Conservation (phyloP, 2,329 filamentous ascomycete species). For the Dothistroma pini region DNA sequence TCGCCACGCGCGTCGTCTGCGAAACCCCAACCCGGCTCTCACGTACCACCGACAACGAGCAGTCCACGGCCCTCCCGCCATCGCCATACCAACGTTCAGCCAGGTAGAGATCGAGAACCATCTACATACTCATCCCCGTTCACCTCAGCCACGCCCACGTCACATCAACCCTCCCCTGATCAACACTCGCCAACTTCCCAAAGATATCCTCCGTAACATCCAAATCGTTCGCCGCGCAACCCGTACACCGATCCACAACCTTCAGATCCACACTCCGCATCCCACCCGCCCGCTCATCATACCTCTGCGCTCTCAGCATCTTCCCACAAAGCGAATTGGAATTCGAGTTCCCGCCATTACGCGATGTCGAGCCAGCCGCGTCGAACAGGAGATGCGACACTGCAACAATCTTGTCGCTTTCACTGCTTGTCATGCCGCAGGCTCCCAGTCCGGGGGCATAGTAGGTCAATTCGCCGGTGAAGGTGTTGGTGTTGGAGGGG, state of each 20-base stretch:
- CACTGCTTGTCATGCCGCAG: constrained; percentile 58
- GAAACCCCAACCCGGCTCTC: neutral
- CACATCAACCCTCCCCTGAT: constrained; percentile 31
- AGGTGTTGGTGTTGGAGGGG: constrained; percentile 50
- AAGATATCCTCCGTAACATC: constrained; percentile 51
- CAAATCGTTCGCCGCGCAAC: constrained; percentile 48
- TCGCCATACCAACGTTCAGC: neutral
- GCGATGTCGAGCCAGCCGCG: constrained; percentile 44
- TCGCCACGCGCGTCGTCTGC: neutral
- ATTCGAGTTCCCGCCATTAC: constrained; percentile 49
- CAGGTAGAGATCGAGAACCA: neutral
- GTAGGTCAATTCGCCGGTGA: constrained; percentile 65
- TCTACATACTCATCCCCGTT: neutral
- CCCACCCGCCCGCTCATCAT: constrained; percentile 44
- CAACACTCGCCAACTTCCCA: constrained; percentile 41
- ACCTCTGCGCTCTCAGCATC: constrained; percentile 59
- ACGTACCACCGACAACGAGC: constrained; percentile 1
- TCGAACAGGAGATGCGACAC: constrained; percentile 66
- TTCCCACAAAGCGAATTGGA: constrained; percentile 64
- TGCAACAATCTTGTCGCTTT: constrained; percentile 60
- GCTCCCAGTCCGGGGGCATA: constrained; percentile 65
- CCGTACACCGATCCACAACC: constrained; percentile 65
- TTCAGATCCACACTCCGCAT: constrained; percentile 55
- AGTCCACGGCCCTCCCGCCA: neutral
- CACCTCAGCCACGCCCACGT: constrained; percentile 33